These are phyloP conservation scores for Casuarina equisetifolia DNA, from an alignment of 306 rosid species.

Conservation along the genomic window DNA sequence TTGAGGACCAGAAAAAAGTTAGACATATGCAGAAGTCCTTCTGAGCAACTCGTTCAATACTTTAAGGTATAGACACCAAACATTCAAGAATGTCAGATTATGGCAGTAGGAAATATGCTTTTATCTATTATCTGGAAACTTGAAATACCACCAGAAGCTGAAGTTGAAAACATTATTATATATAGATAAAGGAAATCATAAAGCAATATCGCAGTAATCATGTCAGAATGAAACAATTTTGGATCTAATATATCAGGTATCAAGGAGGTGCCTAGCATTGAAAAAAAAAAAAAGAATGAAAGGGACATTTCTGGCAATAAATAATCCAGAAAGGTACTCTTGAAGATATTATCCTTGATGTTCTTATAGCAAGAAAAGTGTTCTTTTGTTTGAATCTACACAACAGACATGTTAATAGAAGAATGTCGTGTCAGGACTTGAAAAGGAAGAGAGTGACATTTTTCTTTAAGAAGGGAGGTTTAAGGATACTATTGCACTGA, in stretches of 20 bases:
- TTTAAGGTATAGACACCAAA: neutral
- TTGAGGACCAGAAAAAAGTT: slow-evolving; percentile 26
- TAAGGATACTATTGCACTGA: neutral
- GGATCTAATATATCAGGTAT: neutral
- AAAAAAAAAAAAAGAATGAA: neutral
- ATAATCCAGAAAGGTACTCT: neutral
- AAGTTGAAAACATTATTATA: neutral
- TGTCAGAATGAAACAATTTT: neutral
- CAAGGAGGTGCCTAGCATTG: neutral
- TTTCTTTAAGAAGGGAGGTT: neutral
- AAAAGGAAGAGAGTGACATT: neutral
- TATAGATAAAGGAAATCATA: neutral
- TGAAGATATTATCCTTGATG: neutral
- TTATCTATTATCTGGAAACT: neutral
- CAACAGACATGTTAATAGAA: neutral
- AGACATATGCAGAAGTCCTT: slow-evolving; percentile 5
- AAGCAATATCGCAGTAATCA: neutral
- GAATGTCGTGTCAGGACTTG: neutral
- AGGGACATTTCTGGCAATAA: neutral
- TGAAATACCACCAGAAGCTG: neutral
- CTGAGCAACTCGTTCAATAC: neutral
- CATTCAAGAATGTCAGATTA: neutral
- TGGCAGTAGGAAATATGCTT: neutral
- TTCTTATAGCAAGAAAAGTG: neutral
- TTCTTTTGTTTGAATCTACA: neutral